Evolutionary conservation across 148 eudicot species (phyloP).

Genomic region (Camellia japonica): DNA sequence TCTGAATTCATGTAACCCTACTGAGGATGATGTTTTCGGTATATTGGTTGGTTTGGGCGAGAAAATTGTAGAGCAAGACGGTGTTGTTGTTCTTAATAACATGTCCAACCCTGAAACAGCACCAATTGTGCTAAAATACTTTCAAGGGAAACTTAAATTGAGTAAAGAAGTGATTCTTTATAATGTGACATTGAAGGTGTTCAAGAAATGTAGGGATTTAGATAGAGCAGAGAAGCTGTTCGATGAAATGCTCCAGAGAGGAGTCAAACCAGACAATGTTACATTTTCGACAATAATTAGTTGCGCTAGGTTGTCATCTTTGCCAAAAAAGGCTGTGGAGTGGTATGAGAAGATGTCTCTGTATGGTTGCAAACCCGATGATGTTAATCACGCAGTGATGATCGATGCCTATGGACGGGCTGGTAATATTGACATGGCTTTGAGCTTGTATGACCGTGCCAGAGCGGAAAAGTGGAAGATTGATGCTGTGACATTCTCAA

Average conservation of each 20-base stretch:
- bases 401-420: conserved; percentile 78
- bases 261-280: conserved; percentile 68
- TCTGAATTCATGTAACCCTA: conserved; percentile 43
- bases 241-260: conserved; percentile 59
- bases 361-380: conserved; percentile 65
- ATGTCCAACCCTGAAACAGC: conserved; percentile 56
- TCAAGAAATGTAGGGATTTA: conserved; percentile 64
- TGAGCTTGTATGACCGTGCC: conserved; percentile 72
- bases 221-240: conserved; percentile 63
- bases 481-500: conserved; percentile 66
- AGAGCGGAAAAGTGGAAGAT: conserved; percentile 71
- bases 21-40: conserved; percentile 34
- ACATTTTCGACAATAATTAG: conserved; percentile 83
- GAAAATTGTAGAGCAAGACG: conserved; percentile 60
- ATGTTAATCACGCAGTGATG: conserved; percentile 70
- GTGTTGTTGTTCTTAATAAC: conserved; percentile 61
- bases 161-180: conserved; percentile 53
- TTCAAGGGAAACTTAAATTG: conserved; percentile 31
- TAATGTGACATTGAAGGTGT: conserved; percentile 74
- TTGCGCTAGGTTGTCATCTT: conserved; percentile 59
- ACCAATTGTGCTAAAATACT: conserved; percentile 36
- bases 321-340: conserved; percentile 67
- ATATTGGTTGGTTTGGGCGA: conserved; percentile 36
- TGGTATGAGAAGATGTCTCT: conserved; percentile 82
- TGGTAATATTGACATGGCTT: conserved; percentile 62